Base-by-base conservation (phyloP, 768 basidiomycete genomes). In the Gelatoporia subvermispora region DNA sequence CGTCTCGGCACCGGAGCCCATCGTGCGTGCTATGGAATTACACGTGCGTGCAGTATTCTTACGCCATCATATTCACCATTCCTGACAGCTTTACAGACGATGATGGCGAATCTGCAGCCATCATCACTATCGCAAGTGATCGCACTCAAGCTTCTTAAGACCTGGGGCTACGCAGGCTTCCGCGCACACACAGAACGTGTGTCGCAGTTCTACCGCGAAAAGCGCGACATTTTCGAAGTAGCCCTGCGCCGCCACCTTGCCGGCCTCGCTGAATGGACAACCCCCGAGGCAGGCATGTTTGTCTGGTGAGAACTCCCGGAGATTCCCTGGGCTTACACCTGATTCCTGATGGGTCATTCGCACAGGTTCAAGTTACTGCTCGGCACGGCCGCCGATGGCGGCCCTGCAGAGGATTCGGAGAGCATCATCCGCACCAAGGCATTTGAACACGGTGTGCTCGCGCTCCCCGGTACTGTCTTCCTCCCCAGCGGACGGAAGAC, bases 261-360 rank as follows among this genome's bases (percentile, higher is more conserved):
- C 42, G 90, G 82, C 2, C 71, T 94, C 25, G 91, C 82, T 16
- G 80, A 85, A 64, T 87, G 85, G 85, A 69, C 62, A 46, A 65
- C 72, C 0, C 89, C 88, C 8, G 81, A 84, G 57, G 81, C 87
- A 20, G 88, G 89, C 53, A 88, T 94, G 88, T 94, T 95, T 73
- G 82, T 91, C 64, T 94, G 89, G 87, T 84, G 35, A 21, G 80
- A 71, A 60, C 39, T 63, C 59, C 47, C 47, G 58, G 18, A 55
- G 50, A 41, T 49, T 34, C 18, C 11, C 17, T 34, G 22, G 21
- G n/a, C n/a, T n/a, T 31, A 13, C 43, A 23, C 9, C 1, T 2
- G 24, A 16, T 8, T 2, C 8, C 24, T 28, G 8, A 43, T 10
- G 9, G n/a, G 18, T 42, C 15, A 8, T 39, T 3, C 8, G 23